Evolutionary conservation across 2,329 filamentous ascomycete species (phyloP).

Genomic region (Fusarium guadeloupense): DNA sequence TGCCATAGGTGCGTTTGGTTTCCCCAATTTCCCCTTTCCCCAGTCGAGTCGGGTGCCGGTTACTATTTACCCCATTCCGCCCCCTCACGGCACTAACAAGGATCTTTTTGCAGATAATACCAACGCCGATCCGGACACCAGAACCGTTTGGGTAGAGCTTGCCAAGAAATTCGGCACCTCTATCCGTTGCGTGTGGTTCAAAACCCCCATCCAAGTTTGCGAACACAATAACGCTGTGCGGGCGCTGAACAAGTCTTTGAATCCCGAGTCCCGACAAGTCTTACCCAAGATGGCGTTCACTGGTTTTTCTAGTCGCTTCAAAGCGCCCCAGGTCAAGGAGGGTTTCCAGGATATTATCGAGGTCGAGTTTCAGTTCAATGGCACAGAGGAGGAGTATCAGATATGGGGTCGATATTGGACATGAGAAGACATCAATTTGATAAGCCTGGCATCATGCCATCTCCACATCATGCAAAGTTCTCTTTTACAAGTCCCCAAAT

Average conservation of each 20-base stretch:
- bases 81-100: constrained; percentile 25
- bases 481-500: constrained; percentile 15
- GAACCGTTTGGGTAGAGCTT: constrained; percentile 80
- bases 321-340: constrained; percentile 75
- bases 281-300: constrained; percentile 85
- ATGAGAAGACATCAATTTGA: constrained; percentile 48
- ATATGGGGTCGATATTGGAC: constrained; percentile 84
- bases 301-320: constrained; percentile 77
- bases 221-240: constrained; percentile 91
- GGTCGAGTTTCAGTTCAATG: constrained; percentile 80
- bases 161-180: constrained; percentile 76
- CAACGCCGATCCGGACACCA: constrained; percentile 83
- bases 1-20: constrained; percentile 73
- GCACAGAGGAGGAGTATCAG: constrained; percentile 71
- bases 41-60: neutral
- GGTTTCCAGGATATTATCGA: constrained; percentile 84
- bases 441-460: constrained; percentile 32
- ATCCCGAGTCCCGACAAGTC: constrained; percentile 79
- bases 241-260: constrained; percentile 74
- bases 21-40: constrained; percentile 12
- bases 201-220: constrained; percentile 72
- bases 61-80: constrained; percentile 26
- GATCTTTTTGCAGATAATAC: constrained; percentile 80
- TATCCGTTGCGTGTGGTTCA: constrained; percentile 88
- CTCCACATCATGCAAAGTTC: constrained; percentile 22